phyloP scores from a whole-genome alignment of 768 basidiomycete genomes.

The Mycena vulgaris region DNA sequence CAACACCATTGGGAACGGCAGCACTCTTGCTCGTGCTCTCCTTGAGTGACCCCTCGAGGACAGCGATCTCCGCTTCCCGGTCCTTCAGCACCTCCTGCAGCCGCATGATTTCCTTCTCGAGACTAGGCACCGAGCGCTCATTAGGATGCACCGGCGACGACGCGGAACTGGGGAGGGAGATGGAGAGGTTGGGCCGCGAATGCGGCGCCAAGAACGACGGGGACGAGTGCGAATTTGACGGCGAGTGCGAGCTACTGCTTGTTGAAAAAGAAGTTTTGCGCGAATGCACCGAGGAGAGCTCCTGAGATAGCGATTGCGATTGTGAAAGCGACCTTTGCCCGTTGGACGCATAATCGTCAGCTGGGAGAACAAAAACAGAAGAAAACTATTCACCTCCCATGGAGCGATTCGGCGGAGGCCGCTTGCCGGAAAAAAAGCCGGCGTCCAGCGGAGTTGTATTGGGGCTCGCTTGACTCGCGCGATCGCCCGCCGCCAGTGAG shows the following conservation, averaged over 20 bases:
- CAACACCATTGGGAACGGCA: constrained; percentile 18
- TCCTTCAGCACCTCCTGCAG: constrained; percentile 93
- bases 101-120: constrained; percentile 97
- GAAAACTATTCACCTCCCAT: constrained; percentile 74
- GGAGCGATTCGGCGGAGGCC: constrained; percentile 90
- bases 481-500: constrained; percentile 62
- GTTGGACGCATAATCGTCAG: constrained; percentile 38
- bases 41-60: constrained; percentile 74
- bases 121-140: constrained; percentile 86
- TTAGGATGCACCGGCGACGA: constrained; percentile 49
- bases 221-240: constrained; percentile 71
- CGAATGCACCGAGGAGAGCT: constrained; percentile 90
- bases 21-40: constrained; percentile 43
- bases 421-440: constrained; percentile 92
- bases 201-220: constrained; percentile 47
- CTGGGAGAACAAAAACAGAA: constrained; percentile 24
- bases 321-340: constrained; percentile 86
- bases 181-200: constrained; percentile 69
- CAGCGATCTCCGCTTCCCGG: constrained; percentile 90
- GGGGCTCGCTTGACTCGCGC: constrained; percentile 66
- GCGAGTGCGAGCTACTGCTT: constrained; percentile 69
- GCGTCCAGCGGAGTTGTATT: constrained; percentile 66
- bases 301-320: constrained; percentile 98
- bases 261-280: constrained; percentile 88
- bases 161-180: constrained; percentile 65